Conservation (phyloP, 495 filamentous ascomycete species). For the Tuber calosporum region DNA sequence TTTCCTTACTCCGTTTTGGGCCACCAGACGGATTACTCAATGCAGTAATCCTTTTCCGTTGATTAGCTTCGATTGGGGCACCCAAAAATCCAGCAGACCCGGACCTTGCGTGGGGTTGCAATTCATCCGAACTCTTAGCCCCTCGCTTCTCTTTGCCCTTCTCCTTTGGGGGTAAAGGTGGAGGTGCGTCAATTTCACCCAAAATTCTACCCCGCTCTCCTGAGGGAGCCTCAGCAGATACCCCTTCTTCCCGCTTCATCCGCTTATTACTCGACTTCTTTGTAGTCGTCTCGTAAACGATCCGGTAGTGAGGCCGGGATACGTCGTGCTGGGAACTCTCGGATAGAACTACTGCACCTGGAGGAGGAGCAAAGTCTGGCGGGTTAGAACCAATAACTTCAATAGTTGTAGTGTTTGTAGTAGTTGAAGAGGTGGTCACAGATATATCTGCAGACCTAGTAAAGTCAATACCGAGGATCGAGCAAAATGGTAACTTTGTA, state of each 20-base stretch:
- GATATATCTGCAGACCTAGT: slow-evolving; percentile 49
- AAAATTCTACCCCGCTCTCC: slow-evolving; percentile 26
- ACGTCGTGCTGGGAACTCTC: slow-evolving; percentile 45
- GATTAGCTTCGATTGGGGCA: slow-evolving; percentile 17
- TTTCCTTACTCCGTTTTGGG: not conserved
- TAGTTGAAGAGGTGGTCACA: slow-evolving; percentile 57
- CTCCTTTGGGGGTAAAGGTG: not conserved
- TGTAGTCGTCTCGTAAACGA: slow-evolving; percentile 43
- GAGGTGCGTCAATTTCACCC: slow-evolving; percentile 12
- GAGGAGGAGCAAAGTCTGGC: slow-evolving; percentile 56
- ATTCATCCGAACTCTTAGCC: not conserved
- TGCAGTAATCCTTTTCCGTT: slow-evolving; percentile 17
- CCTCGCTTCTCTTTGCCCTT: not conserved
- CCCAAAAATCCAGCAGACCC: slow-evolving; percentile 2
- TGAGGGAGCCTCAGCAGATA: slow-evolving; percentile 10
- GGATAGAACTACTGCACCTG: slow-evolving; percentile 57
- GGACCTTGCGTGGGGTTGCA: not conserved
- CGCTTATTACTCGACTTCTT: slow-evolving; percentile 33
- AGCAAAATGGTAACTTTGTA: not conserved
- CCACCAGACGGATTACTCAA: not conserved
- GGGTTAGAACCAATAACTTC: slow-evolving; percentile 58
- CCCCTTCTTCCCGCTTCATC: slow-evolving; percentile 26
- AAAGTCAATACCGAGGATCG: not conserved
- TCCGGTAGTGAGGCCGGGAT: slow-evolving; percentile 35
- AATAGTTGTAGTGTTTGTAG: slow-evolving; percentile 64